Conservation (phyloP, 306 rosid genomes). For the Rosa lucieae region DNA sequence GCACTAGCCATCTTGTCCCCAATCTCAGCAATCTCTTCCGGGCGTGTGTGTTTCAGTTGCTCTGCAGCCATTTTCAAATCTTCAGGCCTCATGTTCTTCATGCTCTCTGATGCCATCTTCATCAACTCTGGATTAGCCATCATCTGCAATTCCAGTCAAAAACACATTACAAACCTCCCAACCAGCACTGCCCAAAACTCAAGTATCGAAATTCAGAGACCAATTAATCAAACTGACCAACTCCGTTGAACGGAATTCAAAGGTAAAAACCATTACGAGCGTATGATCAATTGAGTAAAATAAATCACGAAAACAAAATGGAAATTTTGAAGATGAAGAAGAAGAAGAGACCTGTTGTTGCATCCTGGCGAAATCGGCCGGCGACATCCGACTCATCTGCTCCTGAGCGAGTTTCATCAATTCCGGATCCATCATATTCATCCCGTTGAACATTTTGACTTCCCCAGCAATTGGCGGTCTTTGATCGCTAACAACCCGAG, state of each 20-base stretch:
- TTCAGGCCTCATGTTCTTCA: conserved; percentile 83
- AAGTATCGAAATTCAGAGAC: too few species aligned
- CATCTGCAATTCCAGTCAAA: conserved; percentile 57
- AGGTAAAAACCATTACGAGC: too few species aligned
- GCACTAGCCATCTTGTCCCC: conserved; percentile 88
- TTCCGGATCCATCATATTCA: conserved; percentile 98
- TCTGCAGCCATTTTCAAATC: conserved; percentile 83
- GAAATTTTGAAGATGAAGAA: neutral
- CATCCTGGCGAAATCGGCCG: conserved; percentile 85
- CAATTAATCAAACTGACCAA: too few species aligned
- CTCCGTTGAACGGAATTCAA: too few species aligned
- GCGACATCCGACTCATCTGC: conserved; percentile 98
- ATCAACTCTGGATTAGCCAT: conserved; percentile 89
- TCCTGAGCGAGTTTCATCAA: conserved; percentile 84
- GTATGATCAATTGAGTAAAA: too few species aligned
- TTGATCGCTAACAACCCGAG: neutral
- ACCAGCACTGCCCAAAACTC: too few species aligned
- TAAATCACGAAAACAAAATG: neutral
- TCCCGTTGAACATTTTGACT: conserved; percentile 44
- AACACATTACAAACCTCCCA: neutral
- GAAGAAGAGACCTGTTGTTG: conserved; percentile 63
- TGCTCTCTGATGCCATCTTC: conserved; percentile 93
- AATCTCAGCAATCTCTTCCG: conserved; percentile 93
- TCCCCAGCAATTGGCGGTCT: too few species aligned
- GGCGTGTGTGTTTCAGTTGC: conserved; percentile 82